Evolutionary conservation across 345 rosid species (phyloP).

Genomic region (Eucalyptus globulus): DNA sequence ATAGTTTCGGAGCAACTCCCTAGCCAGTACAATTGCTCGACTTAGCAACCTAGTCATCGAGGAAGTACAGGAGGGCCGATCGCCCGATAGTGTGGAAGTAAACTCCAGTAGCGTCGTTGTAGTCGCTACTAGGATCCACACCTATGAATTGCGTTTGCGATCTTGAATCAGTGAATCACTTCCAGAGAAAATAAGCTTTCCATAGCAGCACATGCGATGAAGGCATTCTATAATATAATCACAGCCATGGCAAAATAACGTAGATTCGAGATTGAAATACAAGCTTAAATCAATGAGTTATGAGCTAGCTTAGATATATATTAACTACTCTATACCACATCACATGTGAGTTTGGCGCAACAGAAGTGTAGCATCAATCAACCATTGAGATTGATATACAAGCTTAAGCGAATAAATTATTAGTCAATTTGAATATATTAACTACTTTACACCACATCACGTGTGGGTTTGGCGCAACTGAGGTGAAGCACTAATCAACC

Average conservation of each 20-base stretch:
- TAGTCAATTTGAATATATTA: no score
- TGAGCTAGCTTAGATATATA: no score
- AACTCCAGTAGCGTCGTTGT: constrained; percentile 62
- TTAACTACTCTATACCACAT: no score
- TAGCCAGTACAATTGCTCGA: background rate
- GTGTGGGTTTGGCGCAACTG: no score
- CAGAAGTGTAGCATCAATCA: accelerated
- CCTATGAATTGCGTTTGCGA: constrained; percentile 19
- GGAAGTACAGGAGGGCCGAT: constrained; percentile 69
- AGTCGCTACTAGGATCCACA: constrained; percentile 60
- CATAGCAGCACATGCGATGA: background rate
- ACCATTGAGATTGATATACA: no score
- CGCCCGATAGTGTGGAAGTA: constrained; percentile 65
- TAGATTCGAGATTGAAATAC: accelerated
- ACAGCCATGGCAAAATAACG: no score
- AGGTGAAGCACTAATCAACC: no score
- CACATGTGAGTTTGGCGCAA: accelerated
- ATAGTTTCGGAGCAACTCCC: background rate
- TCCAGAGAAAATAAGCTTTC: background rate
- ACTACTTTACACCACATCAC: no score
- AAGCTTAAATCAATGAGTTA: no score
- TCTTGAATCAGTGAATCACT: background rate
- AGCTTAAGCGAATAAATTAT: no score
- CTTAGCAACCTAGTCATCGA: background rate
- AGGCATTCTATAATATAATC: background rate